Evolutionary conservation across 768 basidiomycete species (phyloP).

Genomic region (Tulasnella sp.): DNA sequence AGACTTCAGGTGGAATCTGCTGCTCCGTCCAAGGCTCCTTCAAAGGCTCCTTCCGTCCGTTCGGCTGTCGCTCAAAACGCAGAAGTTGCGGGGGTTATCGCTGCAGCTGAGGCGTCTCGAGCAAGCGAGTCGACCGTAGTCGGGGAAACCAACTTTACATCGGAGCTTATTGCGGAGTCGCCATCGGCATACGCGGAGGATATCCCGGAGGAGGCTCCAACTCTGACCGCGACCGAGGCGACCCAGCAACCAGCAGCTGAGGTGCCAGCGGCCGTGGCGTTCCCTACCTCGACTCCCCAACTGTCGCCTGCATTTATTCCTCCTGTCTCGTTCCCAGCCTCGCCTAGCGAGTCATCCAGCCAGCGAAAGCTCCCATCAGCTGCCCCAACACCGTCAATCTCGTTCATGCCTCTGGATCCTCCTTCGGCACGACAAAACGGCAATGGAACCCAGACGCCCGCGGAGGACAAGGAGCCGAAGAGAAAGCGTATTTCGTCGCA

Average conservation of each 20-base stretch:
- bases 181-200: slow-evolving; percentile 14
- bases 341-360: slow-evolving; percentile 20
- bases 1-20: slow-evolving; percentile 18
- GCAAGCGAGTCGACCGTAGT: neutral
- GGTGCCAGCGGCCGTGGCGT: neutral
- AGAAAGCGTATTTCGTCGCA: slow-evolving; percentile 73
- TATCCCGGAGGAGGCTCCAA: slow-evolving; percentile 24
- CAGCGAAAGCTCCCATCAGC: slow-evolving; percentile 7
- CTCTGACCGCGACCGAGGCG: slow-evolving; percentile 15
- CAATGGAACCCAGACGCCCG: slow-evolving; percentile 27
- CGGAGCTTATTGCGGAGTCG: neutral
- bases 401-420: slow-evolving; percentile 7
- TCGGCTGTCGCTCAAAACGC: neutral
- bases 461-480: slow-evolving; percentile 63
- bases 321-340: slow-evolving; percentile 20
- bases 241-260: neutral
- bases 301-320: neutral
- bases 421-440: neutral
- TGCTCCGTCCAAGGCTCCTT: neutral
- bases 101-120: neutral
- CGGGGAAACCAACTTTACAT: neutral
- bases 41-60: slow-evolving; percentile 8
- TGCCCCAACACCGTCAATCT: neutral
- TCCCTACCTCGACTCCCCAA: neutral
- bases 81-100: neutral